Base-by-base conservation (phyloP, 768 basidiomycete species). In the Tulasnella sp. region DNA sequence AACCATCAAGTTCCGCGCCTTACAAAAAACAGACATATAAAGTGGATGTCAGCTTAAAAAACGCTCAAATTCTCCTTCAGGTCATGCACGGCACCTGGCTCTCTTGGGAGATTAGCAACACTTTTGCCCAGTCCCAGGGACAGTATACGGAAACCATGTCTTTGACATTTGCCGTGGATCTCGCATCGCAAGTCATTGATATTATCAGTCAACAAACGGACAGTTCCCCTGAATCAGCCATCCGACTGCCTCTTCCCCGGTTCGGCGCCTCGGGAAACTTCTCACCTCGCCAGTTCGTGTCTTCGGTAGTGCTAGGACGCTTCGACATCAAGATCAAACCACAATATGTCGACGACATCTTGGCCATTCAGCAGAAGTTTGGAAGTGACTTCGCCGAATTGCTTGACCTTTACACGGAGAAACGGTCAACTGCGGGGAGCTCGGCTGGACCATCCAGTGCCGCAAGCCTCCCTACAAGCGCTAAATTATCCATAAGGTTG, bases 31-130 rank as follows among this genome's bases (percentile, higher is more conserved):
- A 39, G 12, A 34, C 38, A 77, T 80, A 72, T 31, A 39, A 78
- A 7, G 77, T 40, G 72, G 81, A 52, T 87, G 5, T 85, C 85
- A 36, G 49, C 49, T 75, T 93, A 11, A 80, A 82, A 5, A 86
- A 86, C 29, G 81, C 89, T 31, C 86, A 87, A 34, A 84, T 93
- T 11, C 88, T 88, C 3, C 86, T 95, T 7, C 93, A 94, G 79
- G 89, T 94, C 52, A 93, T 94, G 91, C 92, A 90, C 77, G 93
- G 92, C 25, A 94, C 93, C 1, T 95, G 93, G 93, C 82, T 94
- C 39, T 90, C 91, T 9, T 93, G 90, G 91, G 87, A 90, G 76
- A 83, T 89, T 29, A 84, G 87, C 75, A 83, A 89, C 71, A 86
- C 84, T 0, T 82, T 88, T 9, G 82, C 82, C 1, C 89, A 89